Evolutionary conservation across 1,284 basidiomycete genomes (phyloP).

Genomic region (Tylopilus sp.): DNA sequence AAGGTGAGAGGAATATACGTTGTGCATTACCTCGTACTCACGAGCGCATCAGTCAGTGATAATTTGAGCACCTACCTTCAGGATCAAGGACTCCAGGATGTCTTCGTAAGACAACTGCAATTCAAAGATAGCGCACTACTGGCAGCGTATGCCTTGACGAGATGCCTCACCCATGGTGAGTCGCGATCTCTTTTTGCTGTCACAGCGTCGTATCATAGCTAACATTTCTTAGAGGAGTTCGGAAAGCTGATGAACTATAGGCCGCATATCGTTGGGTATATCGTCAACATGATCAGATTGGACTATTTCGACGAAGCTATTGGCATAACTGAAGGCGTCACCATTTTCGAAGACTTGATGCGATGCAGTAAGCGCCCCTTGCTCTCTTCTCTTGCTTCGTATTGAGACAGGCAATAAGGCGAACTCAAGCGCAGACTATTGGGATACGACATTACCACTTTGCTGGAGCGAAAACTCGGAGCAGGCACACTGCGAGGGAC

Average conservation of each 20-base stretch:
- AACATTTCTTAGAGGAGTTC: constrained; percentile 4
- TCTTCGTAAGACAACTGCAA: constrained; percentile 14
- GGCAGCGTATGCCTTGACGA: constrained; percentile 21
- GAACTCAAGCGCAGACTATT: constrained; percentile 13
- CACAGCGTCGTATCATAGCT: background rate
- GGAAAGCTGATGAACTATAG: background rate
- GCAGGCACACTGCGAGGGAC: constrained; percentile 15
- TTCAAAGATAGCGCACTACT: constrained; percentile 17
- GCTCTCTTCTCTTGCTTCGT: background rate
- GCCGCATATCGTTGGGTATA: constrained; percentile 14
- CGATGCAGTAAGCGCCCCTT: constrained; percentile 7
- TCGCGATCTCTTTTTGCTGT: background rate
- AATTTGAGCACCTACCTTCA: constrained; percentile 13
- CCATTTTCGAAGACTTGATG: constrained; percentile 21
- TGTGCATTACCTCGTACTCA: background rate
- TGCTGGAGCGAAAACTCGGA: constrained; percentile 23
- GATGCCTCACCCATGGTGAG: constrained; percentile 13
- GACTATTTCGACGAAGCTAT: constrained; percentile 27
- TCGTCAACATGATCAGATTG: constrained; percentile 25
- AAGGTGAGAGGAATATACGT: constrained; percentile 3
- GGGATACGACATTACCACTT: constrained; percentile 17
- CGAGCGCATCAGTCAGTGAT: constrained; percentile 4
- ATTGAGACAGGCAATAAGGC: background rate
- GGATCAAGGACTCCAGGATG: constrained; percentile 1
- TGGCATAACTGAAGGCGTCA: constrained; percentile 18